phyloP scores from a whole-genome alignment of 208 protist genomes.

The Wallacemonas sp. region DNA sequence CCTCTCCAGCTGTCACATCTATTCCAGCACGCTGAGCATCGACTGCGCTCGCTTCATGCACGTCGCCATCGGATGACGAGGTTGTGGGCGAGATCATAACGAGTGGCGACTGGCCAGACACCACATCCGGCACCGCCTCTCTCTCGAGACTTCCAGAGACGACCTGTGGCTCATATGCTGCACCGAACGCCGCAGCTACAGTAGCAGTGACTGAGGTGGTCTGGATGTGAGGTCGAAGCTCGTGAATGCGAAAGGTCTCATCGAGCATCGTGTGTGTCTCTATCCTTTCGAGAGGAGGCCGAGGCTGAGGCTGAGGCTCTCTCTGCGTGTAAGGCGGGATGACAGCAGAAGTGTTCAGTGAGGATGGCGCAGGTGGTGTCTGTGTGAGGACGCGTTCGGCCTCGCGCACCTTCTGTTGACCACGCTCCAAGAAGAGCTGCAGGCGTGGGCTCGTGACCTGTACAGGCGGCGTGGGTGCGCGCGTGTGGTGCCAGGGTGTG shows the following conservation, averaged over 20 bases:
- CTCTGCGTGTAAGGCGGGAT: no score
- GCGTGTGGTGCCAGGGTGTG: constrained; percentile 16
- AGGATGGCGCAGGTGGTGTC: constrained; percentile 11
- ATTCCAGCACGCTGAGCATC: no score
- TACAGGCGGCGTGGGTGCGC: constrained; percentile 17
- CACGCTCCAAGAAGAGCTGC: constrained; percentile 67
- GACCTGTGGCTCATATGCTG: no score
- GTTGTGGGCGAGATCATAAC: constrained; percentile 11
- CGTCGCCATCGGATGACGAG: no score
- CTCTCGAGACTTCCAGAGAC: background rate
- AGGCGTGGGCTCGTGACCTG: constrained; percentile 57
- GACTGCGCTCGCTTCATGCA: no score
- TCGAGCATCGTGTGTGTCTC: no score
- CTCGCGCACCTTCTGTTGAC: constrained; percentile 67
- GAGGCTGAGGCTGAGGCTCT: no score
- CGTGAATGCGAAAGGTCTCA: background rate
- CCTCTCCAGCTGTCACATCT: background rate
- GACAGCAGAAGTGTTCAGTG: background rate
- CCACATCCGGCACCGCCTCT: background rate
- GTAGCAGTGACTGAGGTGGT: no score
- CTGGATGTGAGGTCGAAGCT: background rate
- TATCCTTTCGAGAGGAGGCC: no score
- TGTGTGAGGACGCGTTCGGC: constrained; percentile 51
- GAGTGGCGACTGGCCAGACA: background rate
- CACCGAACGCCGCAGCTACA: no score